Base-by-base conservation (phyloP, 2,329 filamentous ascomycete species). In the Cytospora schulzeri region DNA sequence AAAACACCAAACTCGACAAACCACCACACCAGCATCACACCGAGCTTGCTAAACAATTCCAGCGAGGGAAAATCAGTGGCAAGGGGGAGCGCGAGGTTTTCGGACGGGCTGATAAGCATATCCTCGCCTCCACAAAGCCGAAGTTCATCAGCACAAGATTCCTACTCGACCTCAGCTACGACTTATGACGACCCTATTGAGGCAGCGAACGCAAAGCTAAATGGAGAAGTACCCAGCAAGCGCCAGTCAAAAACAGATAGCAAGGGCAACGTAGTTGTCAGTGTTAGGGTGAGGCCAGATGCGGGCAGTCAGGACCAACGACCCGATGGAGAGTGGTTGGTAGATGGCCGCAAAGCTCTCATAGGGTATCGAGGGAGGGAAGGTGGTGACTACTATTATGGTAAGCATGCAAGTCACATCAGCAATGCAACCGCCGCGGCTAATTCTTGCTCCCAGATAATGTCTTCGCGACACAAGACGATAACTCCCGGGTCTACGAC, bases 191-290 rank as follows among this genome's bases (percentile, higher is more conserved):
- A 96, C 67, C 81, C 84, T 29, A 85, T 85, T 28, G 91, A 94
- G 33, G 78, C 77, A 24, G 71, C 76, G 2, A 75, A 76, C 31
- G 68, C 74, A 17, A 76, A 73, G 57, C 69, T 73, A 28, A 72
- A 73, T 58, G 69, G 69, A 35, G 68, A 72, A 29, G 68, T 73
- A 6, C 71, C 68, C 50, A 80, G 78, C 68, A 88, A 79, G 75
- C 81, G 78, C 65, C 67, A 76, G 63, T 85, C 87, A 63, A 83
- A 87, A 70, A 71, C 76, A 2, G 93, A 97, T 71, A 86, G 84
- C 62, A 98, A 97, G 76, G 95, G 95, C 59, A 99, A 99, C 73
- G 94, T 99, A 17, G 78, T 98, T 67, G 94, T 99, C 70, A 98
- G 95, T 74, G 93, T 99, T 45, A 87, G 95, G 73, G 93, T 98